These are phyloP conservation scores for Russula dissimulans DNA, from an alignment of 768 basidiomycete genomes.

Conservation along the genomic window DNA sequence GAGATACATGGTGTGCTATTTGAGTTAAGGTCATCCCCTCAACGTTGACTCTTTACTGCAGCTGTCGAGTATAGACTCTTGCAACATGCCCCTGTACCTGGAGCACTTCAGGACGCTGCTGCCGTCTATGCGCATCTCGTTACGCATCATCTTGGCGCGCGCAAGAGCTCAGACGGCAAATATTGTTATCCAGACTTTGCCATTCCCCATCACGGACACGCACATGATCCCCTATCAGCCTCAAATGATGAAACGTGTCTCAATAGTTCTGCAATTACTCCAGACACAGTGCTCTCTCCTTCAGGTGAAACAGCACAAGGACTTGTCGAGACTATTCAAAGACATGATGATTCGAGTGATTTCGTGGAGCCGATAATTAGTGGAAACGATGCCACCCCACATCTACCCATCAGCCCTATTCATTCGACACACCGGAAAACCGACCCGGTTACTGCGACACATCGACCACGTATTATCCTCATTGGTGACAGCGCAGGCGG, in stretches of 20 bases:
- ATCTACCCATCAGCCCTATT: background rate
- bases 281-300: background rate
- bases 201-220: constrained; percentile 11
- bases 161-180: constrained; percentile 21
- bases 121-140: constrained; percentile 43
- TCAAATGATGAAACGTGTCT: background rate
- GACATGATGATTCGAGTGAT: background rate
- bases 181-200: constrained; percentile 20
- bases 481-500: constrained; percentile 50
- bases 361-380: constrained; percentile 5
- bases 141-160: constrained; percentile 20
- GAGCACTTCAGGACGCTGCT: constrained; percentile 43
- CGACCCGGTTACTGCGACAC: constrained; percentile 15
- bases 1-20: constrained; percentile 27
- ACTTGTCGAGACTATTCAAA: background rate
- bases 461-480: constrained; percentile 32
- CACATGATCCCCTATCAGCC: background rate
- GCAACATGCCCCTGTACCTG: constrained; percentile 46
- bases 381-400: constrained; percentile 14
- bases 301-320: background rate
- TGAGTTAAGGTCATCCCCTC: background rate
- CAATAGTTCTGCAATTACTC: background rate
- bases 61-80: constrained; percentile 45
- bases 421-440: background rate
- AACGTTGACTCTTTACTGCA: background rate